These are phyloP conservation scores for Collybia nuda DNA, from an alignment of 768 basidiomycete genomes.

Conservation along the genomic window DNA sequence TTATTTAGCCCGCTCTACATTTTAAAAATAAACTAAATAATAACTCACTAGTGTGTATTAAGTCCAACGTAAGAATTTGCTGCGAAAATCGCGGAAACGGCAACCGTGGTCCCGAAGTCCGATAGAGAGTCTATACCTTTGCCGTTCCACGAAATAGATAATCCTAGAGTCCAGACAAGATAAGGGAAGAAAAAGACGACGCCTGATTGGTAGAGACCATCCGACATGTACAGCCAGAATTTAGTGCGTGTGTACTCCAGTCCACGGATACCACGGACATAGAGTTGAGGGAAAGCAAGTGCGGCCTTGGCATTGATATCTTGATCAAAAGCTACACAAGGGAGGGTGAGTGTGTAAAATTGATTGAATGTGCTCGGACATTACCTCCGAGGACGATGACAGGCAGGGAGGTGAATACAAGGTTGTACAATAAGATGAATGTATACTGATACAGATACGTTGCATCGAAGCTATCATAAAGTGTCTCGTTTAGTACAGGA, in stretches of 20 bases:
- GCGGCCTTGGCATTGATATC: constrained; percentile 90
- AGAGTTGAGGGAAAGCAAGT: constrained; percentile 93
- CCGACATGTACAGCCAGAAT: constrained; percentile 95
- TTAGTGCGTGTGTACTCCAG: constrained; percentile 88
- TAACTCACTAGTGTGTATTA: constrained; percentile 83
- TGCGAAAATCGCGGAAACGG: constrained; percentile 81
- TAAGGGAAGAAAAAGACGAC: constrained; percentile 89
- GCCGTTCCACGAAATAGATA: constrained; percentile 74
- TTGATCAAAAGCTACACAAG: constrained; percentile 80
- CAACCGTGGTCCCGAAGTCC: constrained; percentile 92
- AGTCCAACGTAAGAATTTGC: constrained; percentile 91
- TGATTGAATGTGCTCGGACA: constrained; percentile 14
- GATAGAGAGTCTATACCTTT: constrained; percentile 74
- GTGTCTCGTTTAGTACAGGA: neutral
- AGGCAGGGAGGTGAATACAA: constrained; percentile 91
- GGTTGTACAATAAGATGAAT: constrained; percentile 88
- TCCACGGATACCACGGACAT: constrained; percentile 90
- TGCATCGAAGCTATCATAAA: constrained; percentile 72
- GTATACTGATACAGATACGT: constrained; percentile 96
- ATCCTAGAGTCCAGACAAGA: constrained; percentile 64
- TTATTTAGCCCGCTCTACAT: too few species aligned
- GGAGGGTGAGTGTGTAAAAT: constrained; percentile 8
- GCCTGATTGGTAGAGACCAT: constrained; percentile 91
- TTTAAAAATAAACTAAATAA: constrained; percentile 15
- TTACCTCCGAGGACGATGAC: constrained; percentile 87